Percentiles rank a stretch among this genome's conserved stretches.
Conservation (phyloP, 768 basidiomycete species). For the Russula ochroleuca region DNA sequence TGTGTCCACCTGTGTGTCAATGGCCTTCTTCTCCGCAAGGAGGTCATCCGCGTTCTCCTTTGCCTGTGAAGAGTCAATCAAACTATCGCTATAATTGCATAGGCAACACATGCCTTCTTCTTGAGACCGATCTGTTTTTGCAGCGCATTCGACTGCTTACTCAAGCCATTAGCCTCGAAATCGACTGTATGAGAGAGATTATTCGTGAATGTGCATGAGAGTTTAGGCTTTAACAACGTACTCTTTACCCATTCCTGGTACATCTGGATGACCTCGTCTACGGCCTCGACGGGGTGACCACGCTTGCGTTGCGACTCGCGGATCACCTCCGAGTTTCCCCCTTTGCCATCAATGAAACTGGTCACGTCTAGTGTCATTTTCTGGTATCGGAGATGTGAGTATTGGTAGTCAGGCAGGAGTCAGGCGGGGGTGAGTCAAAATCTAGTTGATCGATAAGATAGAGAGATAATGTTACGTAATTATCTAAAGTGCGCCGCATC, state of each 20-base stretch:
- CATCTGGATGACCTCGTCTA: conserved; percentile 91
- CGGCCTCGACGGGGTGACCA: conserved; percentile 82
- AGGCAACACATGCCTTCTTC: conserved; percentile 69
- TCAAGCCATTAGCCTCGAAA: conserved; percentile 71
- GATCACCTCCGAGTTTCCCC: conserved; percentile 88
- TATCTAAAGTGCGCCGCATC: background rate
- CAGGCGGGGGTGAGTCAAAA: conserved; percentile 1
- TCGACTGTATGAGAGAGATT: conserved; percentile 56
- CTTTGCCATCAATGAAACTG: conserved; percentile 79
- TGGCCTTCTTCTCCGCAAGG: conserved; percentile 73
- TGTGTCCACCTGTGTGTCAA: conserved; percentile 75
- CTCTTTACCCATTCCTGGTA: conserved; percentile 93
- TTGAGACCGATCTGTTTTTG: conserved; percentile 94
- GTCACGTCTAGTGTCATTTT: conserved; percentile 79
- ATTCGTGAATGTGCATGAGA: background rate
- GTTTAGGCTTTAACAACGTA: conserved; percentile 40
- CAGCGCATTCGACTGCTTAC: conserved; percentile 81
- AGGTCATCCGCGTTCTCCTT: conserved; percentile 90
- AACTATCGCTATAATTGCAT: background rate
- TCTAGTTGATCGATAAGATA: conserved; percentile 17
- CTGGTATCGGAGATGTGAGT: conserved; percentile 6
- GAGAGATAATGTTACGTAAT: conserved; percentile 2
- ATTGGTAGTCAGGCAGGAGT: background rate
- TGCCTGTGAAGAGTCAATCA: conserved; percentile 47
- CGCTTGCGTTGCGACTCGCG: conserved; percentile 90